phyloP scores from a whole-genome alignment of 345 rosid species.

The Isatis tinctoria region DNA sequence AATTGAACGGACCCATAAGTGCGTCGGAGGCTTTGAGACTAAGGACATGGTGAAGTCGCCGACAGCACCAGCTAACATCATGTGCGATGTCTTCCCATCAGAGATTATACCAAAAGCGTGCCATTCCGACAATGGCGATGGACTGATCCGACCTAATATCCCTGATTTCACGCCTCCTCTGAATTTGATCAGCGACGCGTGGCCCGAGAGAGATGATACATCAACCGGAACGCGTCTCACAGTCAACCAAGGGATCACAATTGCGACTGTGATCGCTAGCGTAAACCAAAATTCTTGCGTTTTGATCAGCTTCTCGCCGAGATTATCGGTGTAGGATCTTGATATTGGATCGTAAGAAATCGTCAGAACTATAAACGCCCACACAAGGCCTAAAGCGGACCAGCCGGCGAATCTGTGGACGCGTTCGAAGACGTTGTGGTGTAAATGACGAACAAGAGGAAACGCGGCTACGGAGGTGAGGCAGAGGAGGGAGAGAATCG shows the following conservation, averaged over 20 bases:
- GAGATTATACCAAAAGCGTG: slow-evolving; percentile 88
- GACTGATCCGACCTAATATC: slow-evolving; percentile 81
- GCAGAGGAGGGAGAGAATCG: slow-evolving; percentile 56
- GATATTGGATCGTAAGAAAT: slow-evolving; percentile 55
- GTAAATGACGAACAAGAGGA: slow-evolving; percentile 79
- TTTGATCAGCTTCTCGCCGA: slow-evolving; percentile 44
- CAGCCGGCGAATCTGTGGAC: slow-evolving; percentile 72
- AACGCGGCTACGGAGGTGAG: slow-evolving; percentile 61
- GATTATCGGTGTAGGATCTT: slow-evolving; percentile 44
- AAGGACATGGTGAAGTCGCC: slow-evolving; percentile 78
- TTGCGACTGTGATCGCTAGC: slow-evolving; percentile 46
- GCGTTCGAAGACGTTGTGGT: slow-evolving; percentile 75
- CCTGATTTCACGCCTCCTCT: slow-evolving; percentile 71
- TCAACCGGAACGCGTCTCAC: slow-evolving; percentile 59
- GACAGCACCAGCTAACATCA: slow-evolving; percentile 92
- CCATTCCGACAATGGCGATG: slow-evolving; percentile 90
- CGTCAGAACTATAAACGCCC: slow-evolving; percentile 59
- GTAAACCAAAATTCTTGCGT: slow-evolving; percentile 83
- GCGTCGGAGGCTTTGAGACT: slow-evolving; percentile 58
- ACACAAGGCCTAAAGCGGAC: slow-evolving; percentile 62
- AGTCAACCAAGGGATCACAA: slow-evolving; percentile 69
- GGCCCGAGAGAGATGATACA: slow-evolving; percentile 59
- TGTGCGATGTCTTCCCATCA: slow-evolving; percentile 61
- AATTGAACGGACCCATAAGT: slow-evolving; percentile 74
- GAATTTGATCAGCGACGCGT: slow-evolving; percentile 70